phyloP scores from a whole-genome alignment of 1,139 yeast genomes.

The Kurtzmaniella quercitrusa region DNA sequence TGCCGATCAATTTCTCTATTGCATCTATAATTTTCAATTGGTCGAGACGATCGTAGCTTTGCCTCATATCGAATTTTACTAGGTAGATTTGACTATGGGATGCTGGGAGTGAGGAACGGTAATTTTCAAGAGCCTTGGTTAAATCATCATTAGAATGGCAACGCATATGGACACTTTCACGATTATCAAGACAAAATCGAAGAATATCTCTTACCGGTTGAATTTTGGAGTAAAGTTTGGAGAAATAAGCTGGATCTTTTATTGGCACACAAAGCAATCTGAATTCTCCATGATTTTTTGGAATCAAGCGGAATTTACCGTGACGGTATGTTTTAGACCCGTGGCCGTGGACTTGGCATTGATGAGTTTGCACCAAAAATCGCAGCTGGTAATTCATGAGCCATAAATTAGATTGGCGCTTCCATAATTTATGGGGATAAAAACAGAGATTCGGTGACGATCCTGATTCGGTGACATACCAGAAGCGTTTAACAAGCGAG shows the following conservation, averaged over 20 bases:
- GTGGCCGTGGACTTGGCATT: constrained; percentile 7
- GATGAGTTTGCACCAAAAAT: constrained; percentile 18
- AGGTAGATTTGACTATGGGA: constrained; percentile 33
- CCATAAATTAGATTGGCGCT: constrained; percentile 36
- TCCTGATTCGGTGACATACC: constrained; percentile 61
- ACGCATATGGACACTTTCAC: constrained; percentile 16
- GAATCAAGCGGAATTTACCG: constrained; percentile 47
- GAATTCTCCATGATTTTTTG: constrained; percentile 49
- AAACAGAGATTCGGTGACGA: constrained; percentile 26
- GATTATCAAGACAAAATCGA: constrained; percentile 9
- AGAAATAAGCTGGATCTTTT: constrained; percentile 10
- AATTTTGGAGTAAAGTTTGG: constrained; percentile 14
- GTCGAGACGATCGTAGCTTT: constrained; percentile 78
- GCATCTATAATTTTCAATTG: constrained; percentile 39
- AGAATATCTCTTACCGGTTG: constrained; percentile 21
- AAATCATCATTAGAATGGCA: constrained; percentile 28
- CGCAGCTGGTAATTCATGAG: constrained; percentile 31
- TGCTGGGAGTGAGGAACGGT: background rate
- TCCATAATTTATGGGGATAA: constrained; percentile 65
- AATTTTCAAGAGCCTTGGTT: constrained; percentile 13
- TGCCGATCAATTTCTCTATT: constrained; percentile 21
- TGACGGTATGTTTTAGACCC: constrained; percentile 12
- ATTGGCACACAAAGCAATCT: constrained; percentile 61
- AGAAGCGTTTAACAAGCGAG: constrained; percentile 49
- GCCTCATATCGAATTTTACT: constrained; percentile 71